Base-by-base conservation (phyloP, 1,284 basidiomycete genomes). In the Heliocybe sulcata region DNA sequence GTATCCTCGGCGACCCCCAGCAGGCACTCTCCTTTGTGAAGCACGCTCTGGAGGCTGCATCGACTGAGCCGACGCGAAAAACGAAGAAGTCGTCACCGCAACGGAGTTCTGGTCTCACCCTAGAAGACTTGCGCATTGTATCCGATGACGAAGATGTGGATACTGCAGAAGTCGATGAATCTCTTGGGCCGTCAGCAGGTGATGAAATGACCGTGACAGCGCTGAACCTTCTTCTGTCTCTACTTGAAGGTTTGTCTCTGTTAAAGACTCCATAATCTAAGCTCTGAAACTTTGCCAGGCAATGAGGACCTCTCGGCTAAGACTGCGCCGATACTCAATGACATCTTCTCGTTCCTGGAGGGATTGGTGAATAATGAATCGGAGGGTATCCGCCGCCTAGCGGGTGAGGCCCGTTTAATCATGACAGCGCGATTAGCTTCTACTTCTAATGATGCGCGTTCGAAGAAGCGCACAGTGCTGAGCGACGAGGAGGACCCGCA, bases 1-100 rank as follows among this genome's bases (percentile, higher is more conserved):
- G 79, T 56, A 80, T 92, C n/a, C 74, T 94, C 49, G 80, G 76
- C 52, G 81, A 85, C 53, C 84, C 89, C 0, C 77, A 80, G 12
- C 84, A 93, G 56, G 79, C 94, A 9, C 69, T 95, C 12, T 75
- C 77, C 1, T 96, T 95, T 64, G 77, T 96, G 35, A 87, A 87
- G 57, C 83, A 90, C 57, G 85, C 87, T 1, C 66, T 88, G 3
- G 71, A 71, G 48, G 63, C 65, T 1, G 60, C 60, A 14, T 33
- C 55, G 12, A 45, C n/a, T 27, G 16, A 4, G 6, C 57, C 35
- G 65, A 73, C 4, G 56, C 65, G 11, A 42, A 42, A n/a, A n/a
- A 26, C 57, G 31, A 31, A 31, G 53, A 59, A 60, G 20, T 48
- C 58, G 38, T n/a, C 55, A 45, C 55, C 54, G 56, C 42, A 52